phyloP scores from a whole-genome alignment of 192 early-diverging fungal species.

The Coemansia sp. region DNA sequence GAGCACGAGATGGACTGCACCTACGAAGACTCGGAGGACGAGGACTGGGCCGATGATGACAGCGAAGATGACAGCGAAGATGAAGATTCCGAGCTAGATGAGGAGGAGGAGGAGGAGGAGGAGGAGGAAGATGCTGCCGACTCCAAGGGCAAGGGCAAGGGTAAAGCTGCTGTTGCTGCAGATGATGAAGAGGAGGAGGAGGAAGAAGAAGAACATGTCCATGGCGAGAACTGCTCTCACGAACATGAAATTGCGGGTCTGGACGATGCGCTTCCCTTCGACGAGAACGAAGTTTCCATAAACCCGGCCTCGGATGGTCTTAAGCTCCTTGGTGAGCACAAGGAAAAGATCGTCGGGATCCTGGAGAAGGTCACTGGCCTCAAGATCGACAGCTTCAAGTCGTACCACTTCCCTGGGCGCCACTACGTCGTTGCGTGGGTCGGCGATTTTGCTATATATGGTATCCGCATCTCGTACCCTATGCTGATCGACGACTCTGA shows the following conservation, averaged over 20 bases:
- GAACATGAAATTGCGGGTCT: slow-evolving; percentile 28
- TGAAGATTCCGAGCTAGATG: slow-evolving; percentile 13
- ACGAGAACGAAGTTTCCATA: slow-evolving; percentile 36
- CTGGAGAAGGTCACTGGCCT: slow-evolving; percentile 46
- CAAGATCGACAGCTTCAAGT: slow-evolving; percentile 55
- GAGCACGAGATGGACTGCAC: slow-evolving; percentile 56
- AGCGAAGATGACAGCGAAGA: slow-evolving; percentile 36
- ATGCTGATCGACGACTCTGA: slow-evolving; percentile 47
- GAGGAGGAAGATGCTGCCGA: slow-evolving; percentile 17
- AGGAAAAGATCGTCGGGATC: slow-evolving; percentile 24
- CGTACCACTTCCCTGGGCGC: slow-evolving; percentile 55
- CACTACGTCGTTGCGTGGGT: slow-evolving; percentile 57
- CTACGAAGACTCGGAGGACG: slow-evolving; percentile 52
- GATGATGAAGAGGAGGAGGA: slow-evolving; percentile 18
- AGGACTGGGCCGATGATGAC: slow-evolving; percentile 44
- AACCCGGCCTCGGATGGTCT: slow-evolving; percentile 35
- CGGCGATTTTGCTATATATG: slow-evolving; percentile 53
- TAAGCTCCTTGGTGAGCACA: slow-evolving; percentile 48
- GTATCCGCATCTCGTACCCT: slow-evolving; percentile 55
- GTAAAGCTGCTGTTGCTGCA: slow-evolving; percentile 10
- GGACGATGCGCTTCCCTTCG: slow-evolving; percentile 48
- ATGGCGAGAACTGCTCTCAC: slow-evolving; percentile 51
- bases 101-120: slow-evolving; percentile 19
- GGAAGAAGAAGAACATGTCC: slow-evolving; percentile 40
- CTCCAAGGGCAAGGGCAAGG: slow-evolving; percentile 17